Evolutionary conservation across 2,329 filamentous ascomycete species (phyloP).

Genomic region (Phaeophleospora eucalypticola): DNA sequence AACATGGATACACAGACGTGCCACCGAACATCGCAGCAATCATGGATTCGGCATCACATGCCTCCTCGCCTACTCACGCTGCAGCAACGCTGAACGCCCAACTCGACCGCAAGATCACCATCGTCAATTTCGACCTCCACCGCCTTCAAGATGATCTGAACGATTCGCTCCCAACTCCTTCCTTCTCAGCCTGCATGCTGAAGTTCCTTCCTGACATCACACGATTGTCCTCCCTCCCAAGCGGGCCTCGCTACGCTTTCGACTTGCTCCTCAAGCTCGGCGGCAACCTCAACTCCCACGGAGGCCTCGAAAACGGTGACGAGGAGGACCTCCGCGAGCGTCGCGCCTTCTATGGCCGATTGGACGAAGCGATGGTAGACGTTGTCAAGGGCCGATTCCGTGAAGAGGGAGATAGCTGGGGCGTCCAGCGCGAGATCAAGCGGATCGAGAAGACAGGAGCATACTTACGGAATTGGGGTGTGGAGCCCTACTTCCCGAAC

Average conservation of each 20-base stretch:
- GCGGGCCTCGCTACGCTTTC: constrained; percentile 48
- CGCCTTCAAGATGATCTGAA: constrained; percentile 54
- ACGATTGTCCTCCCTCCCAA: constrained; percentile 46
- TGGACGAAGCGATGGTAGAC: constrained; percentile 51
- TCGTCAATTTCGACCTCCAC: constrained; percentile 55
- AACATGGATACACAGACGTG: constrained; percentile 39
- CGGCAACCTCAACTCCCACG: constrained; percentile 54
- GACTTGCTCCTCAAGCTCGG: constrained; percentile 53
- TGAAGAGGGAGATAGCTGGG: constrained; percentile 50
- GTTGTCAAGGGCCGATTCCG: constrained; percentile 48
- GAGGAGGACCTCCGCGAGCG: constrained; percentile 46
- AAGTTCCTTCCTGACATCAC: constrained; percentile 53
- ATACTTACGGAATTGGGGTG: constrained; percentile 49
- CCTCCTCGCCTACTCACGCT: constrained; percentile 39
- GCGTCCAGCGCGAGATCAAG: constrained; percentile 51
- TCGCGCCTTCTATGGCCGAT: constrained; percentile 46
- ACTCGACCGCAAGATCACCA: constrained; percentile 55
- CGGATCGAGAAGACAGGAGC: constrained; percentile 53
- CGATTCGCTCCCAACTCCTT: constrained; percentile 50
- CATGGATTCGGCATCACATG: constrained; percentile 47
- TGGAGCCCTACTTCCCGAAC: constrained; percentile 52
- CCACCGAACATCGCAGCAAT: constrained; percentile 49
- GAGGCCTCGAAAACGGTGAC: constrained; percentile 48
- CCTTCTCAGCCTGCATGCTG: constrained; percentile 52
- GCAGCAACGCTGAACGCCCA: constrained; percentile 52